These are phyloP conservation scores for Fraxinus velutina DNA, from an alignment of 305 asterid species.

Conservation along the genomic window DNA sequence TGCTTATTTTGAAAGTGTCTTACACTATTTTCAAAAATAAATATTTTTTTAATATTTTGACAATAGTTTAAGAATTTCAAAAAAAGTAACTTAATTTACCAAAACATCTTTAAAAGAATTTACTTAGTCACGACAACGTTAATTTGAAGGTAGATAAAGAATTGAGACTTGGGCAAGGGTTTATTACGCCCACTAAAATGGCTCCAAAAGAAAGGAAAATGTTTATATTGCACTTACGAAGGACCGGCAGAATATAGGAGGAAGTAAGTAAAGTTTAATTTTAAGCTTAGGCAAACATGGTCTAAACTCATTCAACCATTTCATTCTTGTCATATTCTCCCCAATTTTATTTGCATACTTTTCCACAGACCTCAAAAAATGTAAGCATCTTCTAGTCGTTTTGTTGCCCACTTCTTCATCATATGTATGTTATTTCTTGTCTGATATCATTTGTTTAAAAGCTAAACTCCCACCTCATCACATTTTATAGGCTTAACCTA, in stretches of 20 bases:
- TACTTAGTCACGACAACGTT: neutral
- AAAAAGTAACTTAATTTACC: neutral
- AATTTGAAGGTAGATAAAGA: neutral
- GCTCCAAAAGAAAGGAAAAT: too few species aligned
- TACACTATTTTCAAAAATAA: too few species aligned
- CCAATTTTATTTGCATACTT: constrained; percentile 34
- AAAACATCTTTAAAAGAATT: neutral
- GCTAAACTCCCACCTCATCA: constrained; percentile 32
- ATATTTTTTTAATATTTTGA: too few species aligned
- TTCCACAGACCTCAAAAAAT: constrained; percentile 24
- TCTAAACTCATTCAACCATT: constrained; percentile 24
- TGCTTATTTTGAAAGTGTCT: too few species aligned
- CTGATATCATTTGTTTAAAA: constrained; percentile 23
- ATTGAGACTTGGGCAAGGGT: too few species aligned
- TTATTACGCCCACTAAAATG: too few species aligned
- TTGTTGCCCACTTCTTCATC: constrained; percentile 26
- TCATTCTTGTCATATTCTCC: constrained; percentile 34
- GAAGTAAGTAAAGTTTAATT: too few species aligned
- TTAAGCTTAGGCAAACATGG: neutral
- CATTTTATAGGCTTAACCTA: constrained; percentile 47
- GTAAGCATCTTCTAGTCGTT: neutral
- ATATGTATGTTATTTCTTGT: neutral
- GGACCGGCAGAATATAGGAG: neutral
- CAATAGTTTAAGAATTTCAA: too few species aligned
- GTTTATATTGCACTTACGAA: neutral